A percentile compares a stretch with the other conserved stretches of the same genome.
phyloP scores from a whole-genome alignment of 2,329 filamentous ascomycete genomes.

The Sporothrix luriei region DNA sequence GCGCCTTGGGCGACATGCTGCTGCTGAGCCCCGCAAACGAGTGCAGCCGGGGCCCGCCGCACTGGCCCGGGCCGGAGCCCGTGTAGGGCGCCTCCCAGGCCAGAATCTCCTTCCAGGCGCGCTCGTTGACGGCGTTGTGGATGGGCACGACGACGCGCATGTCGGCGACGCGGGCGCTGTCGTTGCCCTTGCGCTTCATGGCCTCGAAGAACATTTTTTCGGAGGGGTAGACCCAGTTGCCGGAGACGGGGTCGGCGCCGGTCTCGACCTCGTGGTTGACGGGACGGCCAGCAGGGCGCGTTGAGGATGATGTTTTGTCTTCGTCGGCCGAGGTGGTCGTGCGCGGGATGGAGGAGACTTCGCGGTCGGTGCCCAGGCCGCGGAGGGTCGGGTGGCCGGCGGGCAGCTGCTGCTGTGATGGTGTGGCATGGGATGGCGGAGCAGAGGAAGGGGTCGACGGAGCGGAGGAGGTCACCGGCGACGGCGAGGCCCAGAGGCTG shows the following conservation, averaged over 20 bases:
- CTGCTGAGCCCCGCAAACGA: constrained; percentile 76
- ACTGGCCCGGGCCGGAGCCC: constrained; percentile 57
- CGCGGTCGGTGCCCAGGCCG: constrained; percentile 66
- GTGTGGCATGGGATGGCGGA: background rate
- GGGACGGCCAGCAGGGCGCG: constrained; percentile 43
- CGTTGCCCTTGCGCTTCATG: constrained; percentile 87
- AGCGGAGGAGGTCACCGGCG: background rate
- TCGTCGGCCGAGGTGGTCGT: constrained; percentile 15
- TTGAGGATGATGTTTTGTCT: constrained; percentile 46
- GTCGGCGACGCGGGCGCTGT: constrained; percentile 67
- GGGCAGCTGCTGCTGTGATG: background rate
- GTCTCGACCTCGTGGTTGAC: constrained; percentile 77
- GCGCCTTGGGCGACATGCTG: constrained; percentile 76
- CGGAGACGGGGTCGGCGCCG: constrained; percentile 66
- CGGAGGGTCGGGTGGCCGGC: constrained; percentile 32
- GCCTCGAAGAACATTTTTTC: constrained; percentile 98
- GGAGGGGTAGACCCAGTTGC: constrained; percentile 97
- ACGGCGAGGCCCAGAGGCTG: constrained; percentile 27
- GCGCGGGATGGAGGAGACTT: constrained; percentile 78
- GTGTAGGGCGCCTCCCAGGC: constrained; percentile 77
- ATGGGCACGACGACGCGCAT: constrained; percentile 95
- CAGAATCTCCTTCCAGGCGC: constrained; percentile 90
- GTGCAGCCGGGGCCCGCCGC: constrained; percentile 75
- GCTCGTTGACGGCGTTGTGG: constrained; percentile 97
- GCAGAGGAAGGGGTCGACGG: background rate